phyloP scores from a whole-genome alignment of 2,329 filamentous ascomycete genomes.

The Fusarium nodosum region DNA sequence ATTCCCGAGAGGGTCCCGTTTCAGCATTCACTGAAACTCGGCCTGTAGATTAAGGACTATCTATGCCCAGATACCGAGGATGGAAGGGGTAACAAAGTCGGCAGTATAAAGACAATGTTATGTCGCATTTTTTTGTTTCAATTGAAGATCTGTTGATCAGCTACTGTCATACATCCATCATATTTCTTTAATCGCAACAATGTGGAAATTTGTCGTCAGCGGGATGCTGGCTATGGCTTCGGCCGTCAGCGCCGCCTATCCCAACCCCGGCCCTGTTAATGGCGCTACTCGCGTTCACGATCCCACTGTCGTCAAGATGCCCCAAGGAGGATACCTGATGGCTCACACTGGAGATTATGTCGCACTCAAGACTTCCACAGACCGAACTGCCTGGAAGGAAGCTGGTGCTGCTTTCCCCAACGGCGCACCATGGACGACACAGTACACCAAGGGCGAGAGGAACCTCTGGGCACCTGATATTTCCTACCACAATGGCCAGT shows the following conservation, averaged over 20 bases:
- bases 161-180: neutral
- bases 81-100: too few relatives aligned
- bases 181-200: neutral
- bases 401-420: slow-evolving; percentile 51
- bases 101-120: slow-evolving; percentile 16
- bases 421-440: slow-evolving; percentile 52
- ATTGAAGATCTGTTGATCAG: neutral
- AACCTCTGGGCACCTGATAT: slow-evolving; percentile 68
- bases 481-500: slow-evolving; percentile 52
- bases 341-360: slow-evolving; percentile 50
- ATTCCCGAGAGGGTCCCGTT: slow-evolving; percentile 4
- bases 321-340: slow-evolving; percentile 48
- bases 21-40: slow-evolving; percentile 23
- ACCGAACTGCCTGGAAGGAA: slow-evolving; percentile 51
- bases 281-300: slow-evolving; percentile 51
- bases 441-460: slow-evolving; percentile 49
- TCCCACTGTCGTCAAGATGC: slow-evolving; percentile 50
- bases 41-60: slow-evolving; percentile 21
- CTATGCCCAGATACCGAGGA: neutral
- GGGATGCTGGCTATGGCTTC: slow-evolving; percentile 44
- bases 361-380: slow-evolving; percentile 52
- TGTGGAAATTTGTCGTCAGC: slow-evolving; percentile 42
- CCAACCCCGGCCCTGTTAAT: slow-evolving; percentile 45
- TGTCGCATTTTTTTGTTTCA: slow-evolving; percentile 8
- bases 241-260: slow-evolving; percentile 14